Evolutionary conservation across 225 moss, liverwort and hornwort genomes (phyloP).

Genomic region (Sphagnum contortum): DNA sequence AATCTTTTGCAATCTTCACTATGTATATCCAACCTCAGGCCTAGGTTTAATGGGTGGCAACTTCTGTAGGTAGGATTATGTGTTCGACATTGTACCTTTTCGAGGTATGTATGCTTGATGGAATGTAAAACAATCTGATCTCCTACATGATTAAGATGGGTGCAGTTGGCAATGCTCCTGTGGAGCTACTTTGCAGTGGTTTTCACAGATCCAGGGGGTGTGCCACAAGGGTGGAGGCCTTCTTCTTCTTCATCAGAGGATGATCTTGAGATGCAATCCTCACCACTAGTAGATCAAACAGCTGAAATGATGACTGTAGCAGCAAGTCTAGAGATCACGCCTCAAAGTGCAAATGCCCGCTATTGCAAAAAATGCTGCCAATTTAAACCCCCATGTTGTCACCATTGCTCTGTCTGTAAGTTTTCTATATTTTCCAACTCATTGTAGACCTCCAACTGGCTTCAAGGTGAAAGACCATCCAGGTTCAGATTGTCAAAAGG

Average conservation of each 20-base stretch:
- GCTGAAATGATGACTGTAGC: slow-evolving; percentile 16
- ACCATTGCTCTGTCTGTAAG: slow-evolving; percentile 94
- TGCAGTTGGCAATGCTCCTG: slow-evolving; percentile 68
- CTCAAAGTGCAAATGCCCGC: slow-evolving; percentile 41
- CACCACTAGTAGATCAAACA: slow-evolving; percentile 44
- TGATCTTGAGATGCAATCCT: slow-evolving; percentile 64
- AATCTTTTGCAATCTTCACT: too few species aligned
- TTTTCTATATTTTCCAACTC: not conserved
- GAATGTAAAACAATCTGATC: too few species aligned
- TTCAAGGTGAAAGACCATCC: too few species aligned
- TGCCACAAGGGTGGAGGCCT: slow-evolving; percentile 76
- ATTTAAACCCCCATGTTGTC: slow-evolving; percentile 93
- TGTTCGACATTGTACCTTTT: too few species aligned
- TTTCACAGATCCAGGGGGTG: slow-evolving; percentile 91
- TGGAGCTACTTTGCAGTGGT: slow-evolving; percentile 98
- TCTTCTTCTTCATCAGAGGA: slow-evolving; percentile 23
- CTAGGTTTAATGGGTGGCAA: too few species aligned
- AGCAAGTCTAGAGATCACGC: slow-evolving; percentile 44
- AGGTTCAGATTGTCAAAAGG: too few species aligned
- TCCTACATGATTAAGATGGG: not conserved
- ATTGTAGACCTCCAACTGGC: too few species aligned
- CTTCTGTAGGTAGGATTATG: not conserved
- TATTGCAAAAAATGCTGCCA: slow-evolving; percentile 90
- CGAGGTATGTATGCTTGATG: too few species aligned
- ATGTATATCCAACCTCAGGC: too few species aligned